A percentile compares a stretch with the other conserved stretches of the same genome.
Evolutionary conservation across 257 asterid genomes (phyloP).

Genomic region (Jacaranda copaia): DNA sequence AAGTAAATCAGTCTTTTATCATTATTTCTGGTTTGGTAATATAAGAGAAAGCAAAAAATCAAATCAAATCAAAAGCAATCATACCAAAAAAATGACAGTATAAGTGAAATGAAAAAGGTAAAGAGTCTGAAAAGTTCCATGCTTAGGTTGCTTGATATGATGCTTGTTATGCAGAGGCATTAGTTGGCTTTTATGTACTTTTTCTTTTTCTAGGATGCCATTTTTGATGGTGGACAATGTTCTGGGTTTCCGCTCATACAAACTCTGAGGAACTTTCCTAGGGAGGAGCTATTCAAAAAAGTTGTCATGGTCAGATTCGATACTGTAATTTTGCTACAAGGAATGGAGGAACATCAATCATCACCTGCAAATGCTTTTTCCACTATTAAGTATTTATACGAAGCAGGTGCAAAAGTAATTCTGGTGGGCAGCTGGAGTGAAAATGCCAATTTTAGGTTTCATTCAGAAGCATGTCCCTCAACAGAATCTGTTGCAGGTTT

Average conservation of each 20-base stretch:
- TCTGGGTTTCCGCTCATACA: conserved; percentile 66
- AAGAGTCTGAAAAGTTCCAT: background rate
- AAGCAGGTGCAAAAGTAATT: conserved; percentile 74
- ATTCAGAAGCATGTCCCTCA: conserved; percentile 40
- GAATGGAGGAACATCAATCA: conserved; percentile 44
- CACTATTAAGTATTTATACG: conserved; percentile 68
- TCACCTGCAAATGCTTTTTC: conserved; percentile 51
- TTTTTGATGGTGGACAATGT: conserved; percentile 38
- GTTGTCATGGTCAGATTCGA: conserved; percentile 87
- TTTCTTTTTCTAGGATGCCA: conserved; percentile 51
- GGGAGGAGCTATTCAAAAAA: conserved; percentile 63
- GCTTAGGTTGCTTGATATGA: conserved; percentile 3
- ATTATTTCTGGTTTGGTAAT: conserved; percentile 2
- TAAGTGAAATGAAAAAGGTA: background rate
- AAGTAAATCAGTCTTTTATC: background rate
- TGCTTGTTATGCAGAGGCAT: conserved; percentile 18
- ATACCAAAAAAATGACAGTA: background rate
- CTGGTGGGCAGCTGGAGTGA: conserved; percentile 75
- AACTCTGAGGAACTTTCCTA: conserved; percentile 70
- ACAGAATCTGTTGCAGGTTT: conserved; percentile 70
- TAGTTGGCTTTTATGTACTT: background rate
- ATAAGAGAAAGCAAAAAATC: background rate
- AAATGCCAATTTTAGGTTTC: conserved; percentile 35
- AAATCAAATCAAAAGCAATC: background rate
- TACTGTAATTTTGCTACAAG: conserved; percentile 51